These are phyloP conservation scores for Hemerocallis citrina DNA, from an alignment of 106 monocot species.

Conservation along the genomic window DNA sequence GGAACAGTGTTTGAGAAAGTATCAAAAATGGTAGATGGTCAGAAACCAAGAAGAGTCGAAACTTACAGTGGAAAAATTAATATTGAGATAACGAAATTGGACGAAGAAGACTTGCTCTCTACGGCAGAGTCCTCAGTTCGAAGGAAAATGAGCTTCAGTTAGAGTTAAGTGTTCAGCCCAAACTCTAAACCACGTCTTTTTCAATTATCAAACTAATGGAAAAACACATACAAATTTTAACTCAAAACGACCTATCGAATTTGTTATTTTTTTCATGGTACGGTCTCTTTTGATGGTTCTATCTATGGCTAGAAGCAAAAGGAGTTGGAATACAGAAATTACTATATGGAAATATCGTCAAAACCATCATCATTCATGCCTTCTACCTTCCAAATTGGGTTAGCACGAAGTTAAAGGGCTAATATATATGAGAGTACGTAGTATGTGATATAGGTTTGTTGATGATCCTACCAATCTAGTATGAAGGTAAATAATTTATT, in stretches of 20 bases:
- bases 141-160: constrained; percentile 37
- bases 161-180: constrained; percentile 30
- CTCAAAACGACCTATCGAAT: no score
- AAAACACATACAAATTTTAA: neutral
- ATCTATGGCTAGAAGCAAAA: constrained; percentile 16
- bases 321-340: constrained; percentile 10
- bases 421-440: no score
- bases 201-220: constrained; percentile 11
- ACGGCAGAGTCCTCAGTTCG: constrained; percentile 44
- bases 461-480: no score
- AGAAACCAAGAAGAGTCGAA: neutral
- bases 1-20: neutral
- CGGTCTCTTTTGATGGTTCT: neutral
- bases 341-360: neutral
- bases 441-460: no score
- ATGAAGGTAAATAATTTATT: no score
- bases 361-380: neutral
- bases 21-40: constrained; percentile 1
- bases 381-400: no score
- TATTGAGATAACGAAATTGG: constrained; percentile 5
- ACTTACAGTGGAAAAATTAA: neutral
- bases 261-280: constrained; percentile 5
- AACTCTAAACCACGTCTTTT: constrained; percentile 6
- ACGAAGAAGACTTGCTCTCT: constrained; percentile 33
- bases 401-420: no score